These are phyloP conservation scores for Trametes meyenii DNA, from an alignment of 768 basidiomycete genomes.

Conservation along the genomic window DNA sequence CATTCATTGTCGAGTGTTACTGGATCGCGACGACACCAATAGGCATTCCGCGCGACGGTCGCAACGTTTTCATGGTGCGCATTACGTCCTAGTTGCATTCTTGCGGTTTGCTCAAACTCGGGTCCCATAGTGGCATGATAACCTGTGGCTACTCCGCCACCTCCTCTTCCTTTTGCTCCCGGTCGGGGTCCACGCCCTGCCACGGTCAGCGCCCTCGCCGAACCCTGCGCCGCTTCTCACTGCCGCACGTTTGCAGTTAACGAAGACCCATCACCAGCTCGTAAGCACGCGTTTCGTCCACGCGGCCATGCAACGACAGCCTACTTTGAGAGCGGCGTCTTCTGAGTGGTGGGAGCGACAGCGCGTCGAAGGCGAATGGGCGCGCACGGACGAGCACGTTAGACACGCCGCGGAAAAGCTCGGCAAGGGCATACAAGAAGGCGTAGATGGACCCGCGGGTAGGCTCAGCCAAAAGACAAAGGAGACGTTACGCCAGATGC, in stretches of 20 bases:
- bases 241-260: conserved; percentile 34
- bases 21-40: conserved; percentile 51
- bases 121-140: conserved; percentile 65
- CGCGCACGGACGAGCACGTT: conserved; percentile 52
- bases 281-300: conserved; percentile 59
- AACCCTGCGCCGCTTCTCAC: conserved; percentile 22
- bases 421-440: conserved; percentile 26
- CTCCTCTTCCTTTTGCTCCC: conserved; percentile 62
- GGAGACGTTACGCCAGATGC: conserved; percentile 10
- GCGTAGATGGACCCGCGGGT: conserved; percentile 21
- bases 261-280: conserved; percentile 46
- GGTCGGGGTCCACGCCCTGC: conserved; percentile 46
- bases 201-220: conserved; percentile 36
- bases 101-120: neutral
- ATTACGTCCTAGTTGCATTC: neutral
- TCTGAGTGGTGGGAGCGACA: conserved; percentile 61
- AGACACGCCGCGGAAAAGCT: conserved; percentile 19
- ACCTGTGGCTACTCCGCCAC: conserved; percentile 54
- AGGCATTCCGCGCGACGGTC: conserved; percentile 45
- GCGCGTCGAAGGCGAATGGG: conserved; percentile 52
- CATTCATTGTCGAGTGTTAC: conserved; percentile 58
- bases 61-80: conserved; percentile 44
- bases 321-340: conserved; percentile 49
- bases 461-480: conserved; percentile 27
- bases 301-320: conserved; percentile 58